Base-by-base conservation (phyloP, 192 early-diverging fungal species). In the Podila clonocystis region DNA sequence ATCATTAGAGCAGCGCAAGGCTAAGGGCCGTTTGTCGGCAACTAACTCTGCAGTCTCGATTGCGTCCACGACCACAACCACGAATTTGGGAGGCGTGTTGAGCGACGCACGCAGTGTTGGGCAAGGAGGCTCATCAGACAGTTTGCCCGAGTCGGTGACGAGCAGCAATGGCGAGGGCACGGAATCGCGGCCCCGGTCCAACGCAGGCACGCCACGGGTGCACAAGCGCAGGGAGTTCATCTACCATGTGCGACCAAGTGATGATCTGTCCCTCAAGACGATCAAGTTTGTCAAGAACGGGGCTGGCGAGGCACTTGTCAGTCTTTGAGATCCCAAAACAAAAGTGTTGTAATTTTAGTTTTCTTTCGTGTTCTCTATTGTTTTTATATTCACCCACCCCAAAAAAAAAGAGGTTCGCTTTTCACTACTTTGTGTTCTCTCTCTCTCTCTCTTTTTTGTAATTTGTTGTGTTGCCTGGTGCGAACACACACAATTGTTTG, bases 201-300 rank as follows among this genome's bases (percentile, higher is more conserved):
- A 68, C 17, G 29, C 19, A n/a, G 34, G 33, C 4, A 17, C 61
- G 22, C 33, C 45, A 30, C 6, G 52, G 15, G 68, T 9, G 19
- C 70, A 58, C 11, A 72, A 73, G 66, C 72, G 72, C 61, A 80
- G 73, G 70, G 77, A 80, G 28, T 5, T 80, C 29, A 50, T 73
- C 19, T 73, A 67, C 41, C 66, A 72, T 65, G 52, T 80, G 55
- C 77, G 77, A 52, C 70, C 65, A 48, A 73, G 77, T 45, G 76
- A 80, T 69, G 71, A 73, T 52, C 52, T 80, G 66, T 63, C 77
- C 29, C 61, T 80, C 41, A 72, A 80, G 62, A 36, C 70, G 28
- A 80, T 80, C 62, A 80, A 80, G 62, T 68, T 80, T 80, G 71
- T 73, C 41, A 80, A 80, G 66, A 67, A 62, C 28, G 76, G 63